phyloP scores from a whole-genome alignment of 805 yeast genomes.

The Jamesozyma gamospora region DNA sequence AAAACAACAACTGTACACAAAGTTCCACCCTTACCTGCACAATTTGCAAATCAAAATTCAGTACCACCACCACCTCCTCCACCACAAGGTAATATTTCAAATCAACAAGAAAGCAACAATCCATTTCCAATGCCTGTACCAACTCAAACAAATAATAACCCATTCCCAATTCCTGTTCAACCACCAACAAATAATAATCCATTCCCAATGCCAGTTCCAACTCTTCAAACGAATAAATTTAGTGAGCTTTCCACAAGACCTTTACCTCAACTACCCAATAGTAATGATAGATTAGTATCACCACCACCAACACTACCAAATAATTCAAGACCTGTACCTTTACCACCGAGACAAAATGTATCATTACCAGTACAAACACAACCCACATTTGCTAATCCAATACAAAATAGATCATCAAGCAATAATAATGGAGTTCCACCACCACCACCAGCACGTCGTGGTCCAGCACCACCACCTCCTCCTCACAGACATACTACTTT shows the following conservation, averaged over 20 bases:
- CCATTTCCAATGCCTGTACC: slow-evolving; percentile 8
- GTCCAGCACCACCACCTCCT: slow-evolving; percentile 26
- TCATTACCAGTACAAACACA: slow-evolving; percentile 15
- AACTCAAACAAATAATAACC: slow-evolving; percentile 3
- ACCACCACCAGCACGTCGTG: slow-evolving; percentile 26
- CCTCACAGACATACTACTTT: slow-evolving; percentile 11
- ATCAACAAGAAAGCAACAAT: slow-evolving; percentile 3
- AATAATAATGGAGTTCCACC: slow-evolving; percentile 7
- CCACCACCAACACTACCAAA: slow-evolving; percentile 7
- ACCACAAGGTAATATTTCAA: slow-evolving; percentile 6
- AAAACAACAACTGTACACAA: slow-evolving; percentile 13
- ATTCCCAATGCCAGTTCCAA: slow-evolving; percentile 8
- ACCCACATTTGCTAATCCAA: slow-evolving; percentile 5
- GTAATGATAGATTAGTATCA: slow-evolving; percentile 13
- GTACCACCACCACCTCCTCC: slow-evolving; percentile 6
- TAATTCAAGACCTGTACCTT: slow-evolving; percentile 1
- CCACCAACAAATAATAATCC: slow-evolving; percentile 4
- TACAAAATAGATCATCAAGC: not conserved
- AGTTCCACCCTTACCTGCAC: slow-evolving; percentile 19
- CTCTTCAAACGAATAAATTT: not conserved
- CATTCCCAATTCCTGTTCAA: slow-evolving; percentile 1
- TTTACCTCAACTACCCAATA: slow-evolving; percentile 12
- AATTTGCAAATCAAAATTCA: slow-evolving; percentile 7
- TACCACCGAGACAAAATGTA: slow-evolving; percentile 17
- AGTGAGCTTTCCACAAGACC: slow-evolving; percentile 8